Evolutionary conservation across 306 rosid genomes (phyloP).

Genomic region (Comarum palustre): DNA sequence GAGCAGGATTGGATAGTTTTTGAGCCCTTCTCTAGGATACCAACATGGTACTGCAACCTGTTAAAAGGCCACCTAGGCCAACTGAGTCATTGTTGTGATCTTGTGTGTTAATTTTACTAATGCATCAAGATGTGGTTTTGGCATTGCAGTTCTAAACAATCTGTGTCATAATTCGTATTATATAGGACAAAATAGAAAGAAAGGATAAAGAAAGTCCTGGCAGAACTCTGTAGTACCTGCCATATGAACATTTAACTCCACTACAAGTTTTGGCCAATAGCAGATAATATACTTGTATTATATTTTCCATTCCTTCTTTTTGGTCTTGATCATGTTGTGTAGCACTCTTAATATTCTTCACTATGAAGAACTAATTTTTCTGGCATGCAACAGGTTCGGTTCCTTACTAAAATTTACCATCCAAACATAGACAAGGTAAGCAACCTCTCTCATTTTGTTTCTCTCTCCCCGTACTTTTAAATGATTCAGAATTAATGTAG

Average conservation of each 20-base stretch:
- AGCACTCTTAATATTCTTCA: slow-evolving; percentile 13
- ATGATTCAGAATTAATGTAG: slow-evolving; percentile 4
- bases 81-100: not conserved
- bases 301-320: not conserved
- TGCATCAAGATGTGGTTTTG: slow-evolving; percentile 2
- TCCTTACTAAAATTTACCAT: slow-evolving; percentile 92
- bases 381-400: slow-evolving; percentile 66
- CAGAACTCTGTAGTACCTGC: not conserved
- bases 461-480: not conserved
- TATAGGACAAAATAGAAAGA: not conserved
- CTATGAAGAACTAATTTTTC: slow-evolving; percentile 14
- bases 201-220: not conserved
- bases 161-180: not conserved
- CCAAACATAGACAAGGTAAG: slow-evolving; percentile 96
- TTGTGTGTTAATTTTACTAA: not conserved
- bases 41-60: not conserved
- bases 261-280: not conserved
- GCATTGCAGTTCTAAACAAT: not conserved
- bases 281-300: not conserved
- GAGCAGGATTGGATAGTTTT: not conserved
- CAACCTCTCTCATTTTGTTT: slow-evolving; percentile 3
- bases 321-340: not conserved
- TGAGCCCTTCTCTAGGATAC: not conserved
- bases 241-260: not conserved
- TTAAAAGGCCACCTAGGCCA: not conserved